These are phyloP conservation scores for Epichloe uncinata DNA, from an alignment of 2,329 filamentous ascomycete genomes.

Conservation along the genomic window DNA sequence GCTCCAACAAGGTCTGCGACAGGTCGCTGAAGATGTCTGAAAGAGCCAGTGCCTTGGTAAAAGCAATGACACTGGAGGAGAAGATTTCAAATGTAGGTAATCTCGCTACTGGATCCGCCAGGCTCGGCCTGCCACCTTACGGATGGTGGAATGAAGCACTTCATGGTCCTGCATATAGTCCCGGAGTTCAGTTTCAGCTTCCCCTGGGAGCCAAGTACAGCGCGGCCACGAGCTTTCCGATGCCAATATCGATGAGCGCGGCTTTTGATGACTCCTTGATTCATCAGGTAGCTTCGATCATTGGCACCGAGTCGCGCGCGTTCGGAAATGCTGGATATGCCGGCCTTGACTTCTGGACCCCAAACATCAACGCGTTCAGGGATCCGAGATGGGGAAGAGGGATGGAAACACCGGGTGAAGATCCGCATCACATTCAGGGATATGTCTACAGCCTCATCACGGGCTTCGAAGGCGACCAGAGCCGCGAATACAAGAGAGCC, in stretches of 20 bases:
- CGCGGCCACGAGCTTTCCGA: slow-evolving; percentile 51
- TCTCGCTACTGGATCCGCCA: slow-evolving; percentile 11
- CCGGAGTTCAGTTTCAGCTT: neutral
- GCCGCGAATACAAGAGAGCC: slow-evolving; percentile 19
- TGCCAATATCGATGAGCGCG: slow-evolving; percentile 48
- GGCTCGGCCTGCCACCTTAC: slow-evolving; percentile 44
- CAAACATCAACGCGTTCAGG: slow-evolving; percentile 53
- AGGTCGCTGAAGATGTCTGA: slow-evolving; percentile 16
- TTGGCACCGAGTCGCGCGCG: slow-evolving; percentile 48
- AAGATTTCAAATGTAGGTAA: slow-evolving; percentile 4
- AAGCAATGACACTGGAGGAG: slow-evolving; percentile 2
- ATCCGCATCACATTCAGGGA: slow-evolving; percentile 32
- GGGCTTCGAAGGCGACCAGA: slow-evolving; percentile 27
- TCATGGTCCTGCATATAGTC: slow-evolving; percentile 42
- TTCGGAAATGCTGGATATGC: slow-evolving; percentile 47
- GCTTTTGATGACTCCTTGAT: slow-evolving; percentile 52
- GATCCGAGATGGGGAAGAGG: slow-evolving; percentile 52
- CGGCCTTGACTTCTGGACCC: slow-evolving; percentile 49
- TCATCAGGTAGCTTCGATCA: slow-evolving; percentile 38
- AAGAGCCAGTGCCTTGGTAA: slow-evolving; percentile 18
- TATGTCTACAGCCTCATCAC: slow-evolving; percentile 27
- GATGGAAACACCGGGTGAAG: slow-evolving; percentile 46
- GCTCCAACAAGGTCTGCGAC: slow-evolving; percentile 31
- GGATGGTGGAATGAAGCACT: slow-evolving; percentile 50
- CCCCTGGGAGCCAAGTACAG: slow-evolving; percentile 27